phyloP scores from a whole-genome alignment of 768 basidiomycete species.

The Pilatotrama ljubarskyi region DNA sequence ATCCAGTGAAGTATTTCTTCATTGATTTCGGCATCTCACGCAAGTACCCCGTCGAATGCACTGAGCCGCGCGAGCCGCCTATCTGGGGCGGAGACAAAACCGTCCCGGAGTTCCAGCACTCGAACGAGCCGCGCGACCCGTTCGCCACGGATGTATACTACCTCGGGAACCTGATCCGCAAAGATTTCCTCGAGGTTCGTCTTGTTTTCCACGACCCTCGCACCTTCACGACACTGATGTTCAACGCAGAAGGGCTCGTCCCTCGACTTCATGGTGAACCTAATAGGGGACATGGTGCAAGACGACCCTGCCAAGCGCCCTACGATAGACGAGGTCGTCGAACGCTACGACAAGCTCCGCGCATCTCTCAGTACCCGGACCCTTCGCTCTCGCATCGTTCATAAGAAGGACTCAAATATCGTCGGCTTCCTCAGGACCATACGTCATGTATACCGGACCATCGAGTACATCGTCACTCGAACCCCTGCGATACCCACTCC shows the following conservation, averaged over 20 bases:
- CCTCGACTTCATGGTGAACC: constrained; percentile 29
- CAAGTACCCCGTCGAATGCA: constrained; percentile 29
- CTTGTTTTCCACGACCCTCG: no score
- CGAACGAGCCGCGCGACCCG: constrained; percentile 19
- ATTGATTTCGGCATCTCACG: constrained; percentile 29
- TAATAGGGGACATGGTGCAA: constrained; percentile 30
- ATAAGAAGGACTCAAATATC: neutral
- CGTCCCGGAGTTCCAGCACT: constrained; percentile 24
- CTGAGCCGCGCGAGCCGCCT: constrained; percentile 25
- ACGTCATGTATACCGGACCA: neutral
- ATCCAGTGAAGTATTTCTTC: constrained; percentile 30
- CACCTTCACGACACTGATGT: no score
- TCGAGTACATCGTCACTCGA: neutral
- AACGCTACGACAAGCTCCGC: constrained; percentile 17
- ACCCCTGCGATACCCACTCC: neutral
- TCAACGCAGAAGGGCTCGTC: constrained; percentile 13
- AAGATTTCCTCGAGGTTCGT: constrained; percentile 6
- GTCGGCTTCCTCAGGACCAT: neutral
- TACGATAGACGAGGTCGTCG: constrained; percentile 21
- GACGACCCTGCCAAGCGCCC: constrained; percentile 30
- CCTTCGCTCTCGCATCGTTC: neutral
- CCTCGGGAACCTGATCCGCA: constrained; percentile 19
- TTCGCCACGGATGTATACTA: constrained; percentile 28
- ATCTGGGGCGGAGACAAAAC: constrained; percentile 22
- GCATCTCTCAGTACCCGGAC: neutral